Base-by-base conservation (phyloP, 2,329 filamentous ascomycete species). In the Coleophoma eucalyptorum region DNA sequence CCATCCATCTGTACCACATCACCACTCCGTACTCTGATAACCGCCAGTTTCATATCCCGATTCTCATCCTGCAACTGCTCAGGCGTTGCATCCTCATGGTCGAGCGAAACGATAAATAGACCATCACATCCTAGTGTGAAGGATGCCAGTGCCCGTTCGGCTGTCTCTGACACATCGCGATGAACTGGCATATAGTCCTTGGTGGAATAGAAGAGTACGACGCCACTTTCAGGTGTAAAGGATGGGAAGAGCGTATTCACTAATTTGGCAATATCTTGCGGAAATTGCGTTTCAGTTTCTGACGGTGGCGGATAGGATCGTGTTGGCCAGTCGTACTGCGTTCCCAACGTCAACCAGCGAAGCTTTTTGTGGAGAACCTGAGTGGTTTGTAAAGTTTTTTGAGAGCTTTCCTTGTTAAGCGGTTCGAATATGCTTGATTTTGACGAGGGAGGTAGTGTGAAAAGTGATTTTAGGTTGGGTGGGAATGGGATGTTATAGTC, bases 311-410 rank as follows among this genome's bases (percentile, higher is more conserved):
- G 89, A 62, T 97, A 97, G 7, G 81, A 72, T 56, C 95, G 91
- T 48, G 83, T 81, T 0, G 90, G 93, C 94, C 93, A 97, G 71
- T 97, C 88, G 67, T 97, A 97, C 69, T 97, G 93, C 0, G 90
- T 90, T 43, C 93, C 93, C 1, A 97, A 80, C 0, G 93, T 97
- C 26, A 96, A 81, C 93, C 93, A 97, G 57, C 93, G 89, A 21
- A 97, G 80, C 55, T 90, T 92, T 55, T 87, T 87, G 50, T 84
- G 81, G 26, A 97, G 76, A 42, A 94, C 82, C 63, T 87, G 86
- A 40, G 80, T 75, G 46, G 88, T 75, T 5, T 83, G 79, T 6
- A 97, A 74, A 2, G 89, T 78, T 56, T 86, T 89, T 69, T 97
- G 91, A 12, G 19, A 16, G 90, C 71, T 0, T 69, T 58, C 3